These are phyloP conservation scores for Stagonosporopsis chrysanthemi DNA, from an alignment of 2,329 filamentous ascomycete genomes.

Conservation along the genomic window DNA sequence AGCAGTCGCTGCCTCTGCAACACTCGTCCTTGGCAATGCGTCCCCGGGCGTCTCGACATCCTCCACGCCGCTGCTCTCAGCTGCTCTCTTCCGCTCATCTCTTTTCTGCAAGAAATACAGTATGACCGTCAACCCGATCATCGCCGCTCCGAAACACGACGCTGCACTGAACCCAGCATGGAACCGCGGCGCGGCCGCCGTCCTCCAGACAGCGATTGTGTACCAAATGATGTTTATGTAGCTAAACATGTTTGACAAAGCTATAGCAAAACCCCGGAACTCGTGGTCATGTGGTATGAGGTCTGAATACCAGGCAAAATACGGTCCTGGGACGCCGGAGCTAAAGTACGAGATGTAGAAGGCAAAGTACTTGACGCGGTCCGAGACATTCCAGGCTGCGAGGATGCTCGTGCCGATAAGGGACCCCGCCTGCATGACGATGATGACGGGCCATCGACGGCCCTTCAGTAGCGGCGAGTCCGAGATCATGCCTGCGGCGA, in stretches of 20 bases:
- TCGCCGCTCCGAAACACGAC: constrained; percentile 28
- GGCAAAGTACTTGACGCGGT: constrained; percentile 50
- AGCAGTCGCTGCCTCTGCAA: constrained; percentile 12
- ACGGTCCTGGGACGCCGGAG: constrained; percentile 35
- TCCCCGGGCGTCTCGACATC: constrained; percentile 20
- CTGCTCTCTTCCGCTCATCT: constrained; percentile 25
- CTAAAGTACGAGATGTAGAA: constrained; percentile 36
- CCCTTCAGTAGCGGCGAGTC: constrained; percentile 37
- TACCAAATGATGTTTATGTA: constrained; percentile 34
- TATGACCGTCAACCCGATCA: constrained; percentile 27
- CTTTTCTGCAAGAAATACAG: constrained; percentile 25
- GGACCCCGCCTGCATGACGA: constrained; percentile 48
- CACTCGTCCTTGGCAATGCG: constrained; percentile 1
- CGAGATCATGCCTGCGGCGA: constrained; percentile 49
- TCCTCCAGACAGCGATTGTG: constrained; percentile 32
- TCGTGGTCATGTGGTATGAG: constrained; percentile 39
- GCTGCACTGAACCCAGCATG: constrained; percentile 33
- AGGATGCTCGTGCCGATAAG: constrained; percentile 53
- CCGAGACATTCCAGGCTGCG: constrained; percentile 57
- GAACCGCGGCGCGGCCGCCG: constrained; percentile 30
- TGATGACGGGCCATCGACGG: constrained; percentile 50
- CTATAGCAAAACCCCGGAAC: constrained; percentile 37
- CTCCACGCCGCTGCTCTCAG: constrained; percentile 2
- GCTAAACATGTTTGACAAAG: constrained; percentile 35
- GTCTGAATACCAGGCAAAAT: constrained; percentile 37